A percentile compares a stretch with the other conserved stretches of the same genome.
These are phyloP conservation scores for Pseudoturritis turrita DNA, from an alignment of 345 rosid species.

Conservation along the genomic window DNA sequence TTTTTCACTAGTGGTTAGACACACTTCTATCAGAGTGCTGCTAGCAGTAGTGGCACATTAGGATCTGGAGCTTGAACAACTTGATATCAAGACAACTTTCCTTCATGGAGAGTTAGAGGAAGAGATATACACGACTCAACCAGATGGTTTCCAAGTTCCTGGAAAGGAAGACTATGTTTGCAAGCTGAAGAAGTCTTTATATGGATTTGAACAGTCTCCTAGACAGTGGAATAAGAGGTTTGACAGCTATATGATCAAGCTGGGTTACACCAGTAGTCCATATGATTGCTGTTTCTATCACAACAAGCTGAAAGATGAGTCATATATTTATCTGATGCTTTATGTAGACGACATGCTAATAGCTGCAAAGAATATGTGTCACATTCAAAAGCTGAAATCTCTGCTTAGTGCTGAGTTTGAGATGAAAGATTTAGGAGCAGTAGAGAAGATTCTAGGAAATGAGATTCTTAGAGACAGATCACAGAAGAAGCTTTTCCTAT, in stretches of 20 bases:
- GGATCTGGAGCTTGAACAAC: too few relatives aligned
- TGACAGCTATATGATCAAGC: too few relatives aligned
- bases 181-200: not conserved
- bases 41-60: too few relatives aligned
- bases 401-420: not conserved
- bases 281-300: not conserved
- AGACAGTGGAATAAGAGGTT: too few relatives aligned
- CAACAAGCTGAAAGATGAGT: not conserved
- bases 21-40: too few relatives aligned
- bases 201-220: too few relatives aligned
- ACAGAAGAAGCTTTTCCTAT: too few relatives aligned
- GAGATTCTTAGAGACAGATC: too few relatives aligned
- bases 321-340: not conserved
- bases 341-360: not conserved
- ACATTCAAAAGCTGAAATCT: not conserved
- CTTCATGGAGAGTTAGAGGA: not conserved
- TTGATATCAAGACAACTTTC: too few relatives aligned
- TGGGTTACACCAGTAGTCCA: not conserved
- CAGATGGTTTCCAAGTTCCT: not conserved
- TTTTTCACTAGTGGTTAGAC: too few relatives aligned
- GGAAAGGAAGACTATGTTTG: not conserved
- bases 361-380: not conserved
- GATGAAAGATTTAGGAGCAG: too few relatives aligned
- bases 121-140: not conserved
- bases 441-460: too few relatives aligned